Base-by-base conservation (phyloP, 257 asterid species). In the Scutellaria baicalensis region DNA sequence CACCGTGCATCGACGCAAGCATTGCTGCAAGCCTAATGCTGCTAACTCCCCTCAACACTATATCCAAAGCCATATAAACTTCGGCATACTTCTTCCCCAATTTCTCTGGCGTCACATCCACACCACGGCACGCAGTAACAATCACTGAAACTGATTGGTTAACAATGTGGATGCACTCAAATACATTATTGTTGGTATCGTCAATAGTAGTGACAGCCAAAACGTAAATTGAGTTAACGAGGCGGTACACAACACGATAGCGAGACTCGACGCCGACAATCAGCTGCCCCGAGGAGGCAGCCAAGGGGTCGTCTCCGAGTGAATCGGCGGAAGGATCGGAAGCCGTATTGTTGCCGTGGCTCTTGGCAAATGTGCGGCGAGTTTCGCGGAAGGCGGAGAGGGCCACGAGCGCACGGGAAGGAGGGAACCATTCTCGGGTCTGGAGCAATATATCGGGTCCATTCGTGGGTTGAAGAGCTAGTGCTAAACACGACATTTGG, bases 391-490 rank as follows among this genome's bases (percentile, higher is more conserved):
- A 93, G 39, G 96, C 70, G 75, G 99, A 93, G 21, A 93, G 93
- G 52, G 99, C 96, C 81, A 85, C 86, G 14, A 93, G 91, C 20
- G 97, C 97, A 18, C 96, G 92, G 12, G 96, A 84, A 44, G 99
- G 97, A 6, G 99, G 99, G 45, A 89, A 89, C 99, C 99, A 93
- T 73, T 93, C 99, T 9, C 99, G 96, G 69, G 96, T 91, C 74
- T 93, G 99, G 81, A 93, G 97, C 67, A 93, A 74, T 69, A 93
- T 81, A 73, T 93, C 94, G 61, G 92, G 84, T 0, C 99, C 99
- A 64, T 83, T 89, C 9, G 95, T 49, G 72, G 99, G 99, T 65
- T 93, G 97, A 12, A 93, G 99, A 17, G 99, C 84, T 11, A 93
- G 82, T 16, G 95, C 97, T 56, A 93, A 78, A 70, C 99, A 93